Percentiles rank a stretch among this genome's conserved stretches.
Evolutionary conservation across 2,329 filamentous ascomycete species (phyloP).

Genomic region (Apiospora hydei): DNA sequence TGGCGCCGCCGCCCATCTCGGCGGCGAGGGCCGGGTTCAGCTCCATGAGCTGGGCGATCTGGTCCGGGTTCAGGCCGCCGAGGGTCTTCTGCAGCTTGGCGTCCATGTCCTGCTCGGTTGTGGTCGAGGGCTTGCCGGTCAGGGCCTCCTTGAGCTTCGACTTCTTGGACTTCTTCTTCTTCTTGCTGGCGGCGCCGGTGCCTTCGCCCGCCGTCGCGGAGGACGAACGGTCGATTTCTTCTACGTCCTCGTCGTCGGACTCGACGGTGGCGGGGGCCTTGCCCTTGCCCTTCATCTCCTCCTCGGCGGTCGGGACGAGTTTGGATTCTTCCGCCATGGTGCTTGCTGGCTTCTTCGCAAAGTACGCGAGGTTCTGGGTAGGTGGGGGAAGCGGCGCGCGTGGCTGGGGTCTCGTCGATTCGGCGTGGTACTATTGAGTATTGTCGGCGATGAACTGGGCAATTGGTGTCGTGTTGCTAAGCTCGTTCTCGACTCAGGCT

Average conservation of each 20-base stretch:
- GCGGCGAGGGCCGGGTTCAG: conserved; percentile 77
- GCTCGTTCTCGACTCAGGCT: neutral
- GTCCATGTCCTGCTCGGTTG: conserved; percentile 44
- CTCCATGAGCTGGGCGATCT: conserved; percentile 70
- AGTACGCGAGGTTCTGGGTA: neutral
- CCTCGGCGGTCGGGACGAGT: conserved; percentile 60
- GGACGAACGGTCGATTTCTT: conserved; percentile 37
- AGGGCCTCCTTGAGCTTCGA: conserved; percentile 63
- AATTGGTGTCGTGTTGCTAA: neutral
- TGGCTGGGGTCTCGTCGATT: neutral
- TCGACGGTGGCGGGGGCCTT: conserved; percentile 53
- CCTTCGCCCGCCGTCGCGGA: neutral
- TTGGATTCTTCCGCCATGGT: conserved; percentile 67
- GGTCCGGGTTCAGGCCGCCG: conserved; percentile 60
- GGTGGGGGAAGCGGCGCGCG: neutral
- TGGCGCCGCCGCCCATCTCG: conserved; percentile 53
- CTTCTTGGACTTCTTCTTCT: conserved; percentile 73
- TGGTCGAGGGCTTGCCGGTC: conserved; percentile 46
- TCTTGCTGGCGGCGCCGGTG: conserved; percentile 54
- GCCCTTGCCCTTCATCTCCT: conserved; percentile 53
- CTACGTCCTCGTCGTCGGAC: conserved; percentile 48
- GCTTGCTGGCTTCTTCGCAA: neutral
- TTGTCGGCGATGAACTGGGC: neutral
- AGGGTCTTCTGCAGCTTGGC: conserved; percentile 53
- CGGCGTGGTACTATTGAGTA: neutral